Base-by-base conservation (phyloP, 2,329 filamentous ascomycete genomes). In the Fusarium metavorans region DNA sequence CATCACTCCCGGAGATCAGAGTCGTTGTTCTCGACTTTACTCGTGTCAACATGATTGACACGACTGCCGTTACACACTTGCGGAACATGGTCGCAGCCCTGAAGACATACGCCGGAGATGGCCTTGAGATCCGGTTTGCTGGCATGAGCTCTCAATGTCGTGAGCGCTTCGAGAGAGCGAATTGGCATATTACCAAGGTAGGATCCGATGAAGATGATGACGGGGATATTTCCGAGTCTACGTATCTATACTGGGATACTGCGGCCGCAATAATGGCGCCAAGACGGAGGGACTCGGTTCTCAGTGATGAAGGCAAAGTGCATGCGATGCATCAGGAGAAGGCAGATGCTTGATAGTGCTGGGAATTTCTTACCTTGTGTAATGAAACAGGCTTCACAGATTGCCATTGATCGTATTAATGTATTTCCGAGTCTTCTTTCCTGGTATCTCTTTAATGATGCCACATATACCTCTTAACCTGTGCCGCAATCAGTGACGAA, bases 11-110 rank as follows among this genome's bases (percentile, higher is more conserved):
- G 0, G 84, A 83, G 0, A 84, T 91, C 20, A 81, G 82, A 1
- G 79, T 87, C 3, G 83, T 91, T 0, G 82, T 91, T 0, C 80
- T 91, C 0, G 89, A 91, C 72, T 87, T 91, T 63, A 80, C 80
- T 1, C 84, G 85, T 64, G 86, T 88, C 20, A 86, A 87, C 18
- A 87, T 89, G 68, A 83, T 89, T 10, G 89, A 91, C 66, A 85
- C 85, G 0, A 91, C 88, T 0, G 88, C 87, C 0, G 82, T 89
- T 5, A 82, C 83, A 0, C 85, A 88, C 10, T 77, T 91, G 8
- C 82, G 82, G 43, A 87, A 87, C 39, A 78, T 91, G 23, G 82
- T 86, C 20, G 81, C 81, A 16, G 87, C 89, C 72, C 72, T 90
- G 5, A 81, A 83, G 20, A 84, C 84, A 27, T 90, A 88, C 64